Evolutionary conservation across 2,329 filamentous ascomycete species (phyloP), one percentile per base, ranked within the genome.

Genomic region (Clonostachys sp.): DNA sequence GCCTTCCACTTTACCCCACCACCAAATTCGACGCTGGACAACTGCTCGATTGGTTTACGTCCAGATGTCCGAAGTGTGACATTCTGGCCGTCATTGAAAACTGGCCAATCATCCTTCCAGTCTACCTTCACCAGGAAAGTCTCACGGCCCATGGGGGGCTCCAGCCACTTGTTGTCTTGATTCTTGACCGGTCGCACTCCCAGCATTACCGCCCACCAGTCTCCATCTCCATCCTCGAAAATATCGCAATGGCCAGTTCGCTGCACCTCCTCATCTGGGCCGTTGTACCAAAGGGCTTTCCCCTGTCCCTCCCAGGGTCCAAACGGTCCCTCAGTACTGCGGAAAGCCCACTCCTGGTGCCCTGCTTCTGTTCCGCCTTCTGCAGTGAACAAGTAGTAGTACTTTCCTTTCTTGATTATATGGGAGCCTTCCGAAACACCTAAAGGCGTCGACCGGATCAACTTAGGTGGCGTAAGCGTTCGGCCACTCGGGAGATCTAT

Each of bases 301-400:
- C 58, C 56, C 13, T 58, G 56, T 5, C 65, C 65, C 47, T 75
- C 72, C 75, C 77, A 80, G 1, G 74, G 74, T 0, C 77, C 77
- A 9, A 68, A 65, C 0, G 70, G 70, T 0, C 68, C 63, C 1
- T 52, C 53, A 10, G 59, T 62, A 50, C 71, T 79, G 5, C 77
- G 69, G 45, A 68, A 64, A 0, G 78, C 73, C 69, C 74, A 79
- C 49, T 77, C 74, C 45, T 72, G 70, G 51, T 81, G 77, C 0
- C 74, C 74, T 7, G 60, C 62, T 46, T 61, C 56, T 12, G 56
- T 60, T 6, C 68, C 67, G 0, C 68, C 68, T 47, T 72, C 68
- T 0, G 67, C 65, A 3, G 67, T 67, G n/a, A 72, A 61, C 6
- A 72, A 58, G 48, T 70, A 72, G 48, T 65, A 71, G 33, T 61